phyloP scores from a whole-genome alignment of 148 eudicot genomes.

The Talinum fruticosum region DNA sequence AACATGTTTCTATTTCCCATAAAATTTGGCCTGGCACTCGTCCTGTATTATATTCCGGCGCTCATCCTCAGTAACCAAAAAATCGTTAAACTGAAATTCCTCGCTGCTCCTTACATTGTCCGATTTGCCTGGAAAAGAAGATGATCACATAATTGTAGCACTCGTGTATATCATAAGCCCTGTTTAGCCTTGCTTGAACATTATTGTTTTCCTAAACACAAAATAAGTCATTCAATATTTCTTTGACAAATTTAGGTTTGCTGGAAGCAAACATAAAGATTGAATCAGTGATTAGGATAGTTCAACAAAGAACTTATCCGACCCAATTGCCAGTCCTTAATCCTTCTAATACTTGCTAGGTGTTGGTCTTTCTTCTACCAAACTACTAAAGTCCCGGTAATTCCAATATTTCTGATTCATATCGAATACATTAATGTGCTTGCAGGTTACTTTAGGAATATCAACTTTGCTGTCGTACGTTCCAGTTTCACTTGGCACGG shows the following conservation, averaged over 20 bases:
- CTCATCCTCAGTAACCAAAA: too few species aligned
- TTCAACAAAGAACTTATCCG: not conserved
- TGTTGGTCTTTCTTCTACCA: not conserved
- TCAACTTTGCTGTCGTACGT: conserved; percentile 82
- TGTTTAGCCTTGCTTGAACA: too few species aligned
- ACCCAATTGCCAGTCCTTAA: not conserved
- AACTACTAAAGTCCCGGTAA: not conserved
- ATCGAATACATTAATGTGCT: not conserved
- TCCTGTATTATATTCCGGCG: too few species aligned
- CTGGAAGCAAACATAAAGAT: not conserved
- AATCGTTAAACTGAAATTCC: too few species aligned
- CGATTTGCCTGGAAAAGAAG: too few species aligned
- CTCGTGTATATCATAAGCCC: too few species aligned
- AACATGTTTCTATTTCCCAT: too few species aligned
- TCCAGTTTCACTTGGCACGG: conserved; percentile 90
- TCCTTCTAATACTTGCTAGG: not conserved
- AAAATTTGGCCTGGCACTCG: too few species aligned
- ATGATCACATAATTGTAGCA: too few species aligned
- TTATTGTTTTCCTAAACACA: too few species aligned
- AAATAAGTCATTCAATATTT: not conserved
- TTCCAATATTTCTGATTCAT: not conserved
- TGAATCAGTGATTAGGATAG: not conserved
- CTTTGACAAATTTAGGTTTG: not conserved
- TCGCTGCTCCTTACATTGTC: too few species aligned
- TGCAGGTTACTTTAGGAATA: conserved; percentile 88